Evolutionary conservation across 2,329 filamentous ascomycete genomes (phyloP).

Genomic region (Ophiosphaerella herpotricha): DNA sequence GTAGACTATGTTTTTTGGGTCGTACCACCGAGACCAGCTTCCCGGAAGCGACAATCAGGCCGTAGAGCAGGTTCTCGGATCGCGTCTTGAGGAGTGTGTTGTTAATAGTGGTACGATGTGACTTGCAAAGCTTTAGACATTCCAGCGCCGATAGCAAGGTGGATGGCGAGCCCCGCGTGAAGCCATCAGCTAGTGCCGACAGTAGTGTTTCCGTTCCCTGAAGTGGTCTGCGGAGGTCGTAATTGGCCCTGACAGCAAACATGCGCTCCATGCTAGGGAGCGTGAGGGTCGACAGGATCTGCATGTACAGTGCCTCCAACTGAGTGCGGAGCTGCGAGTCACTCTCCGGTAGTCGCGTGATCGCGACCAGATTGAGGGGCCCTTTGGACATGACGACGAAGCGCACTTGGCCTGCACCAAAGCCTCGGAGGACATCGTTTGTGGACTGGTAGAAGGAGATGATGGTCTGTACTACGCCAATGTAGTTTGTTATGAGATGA

Average conservation of each 20-base stretch:
- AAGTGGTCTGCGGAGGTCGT: conserved; percentile 84
- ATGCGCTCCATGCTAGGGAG: conserved; percentile 84
- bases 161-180: conserved; percentile 89
- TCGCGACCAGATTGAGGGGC: conserved; percentile 88
- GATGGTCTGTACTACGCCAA: conserved; percentile 94
- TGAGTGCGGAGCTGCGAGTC: conserved; percentile 85
- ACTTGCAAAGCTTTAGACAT: conserved; percentile 88
- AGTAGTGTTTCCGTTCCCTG: conserved; percentile 90
- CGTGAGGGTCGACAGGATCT: conserved; percentile 93
- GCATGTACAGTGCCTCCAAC: conserved; percentile 95
- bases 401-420: conserved; percentile 82
- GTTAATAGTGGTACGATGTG: conserved; percentile 84
- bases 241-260: conserved; percentile 89
- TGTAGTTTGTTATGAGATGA: conserved; percentile 86
- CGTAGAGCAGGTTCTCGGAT: conserved; percentile 82
- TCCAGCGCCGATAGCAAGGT: conserved; percentile 88
- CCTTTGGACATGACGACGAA: conserved; percentile 87
- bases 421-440: conserved; percentile 76
- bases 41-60: conserved; percentile 88
- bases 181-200: conserved; percentile 90
- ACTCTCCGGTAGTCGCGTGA: conserved; percentile 90
- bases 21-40: conserved; percentile 92
- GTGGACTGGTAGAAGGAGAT: conserved; percentile 93
- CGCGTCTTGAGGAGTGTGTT: conserved; percentile 80
- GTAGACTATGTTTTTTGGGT: conserved; percentile 91